Evolutionary conservation across 2,329 filamentous ascomycete genomes (phyloP), one percentile per base, ranked within the genome.

Genomic region (Diaporthe helianthi): DNA sequence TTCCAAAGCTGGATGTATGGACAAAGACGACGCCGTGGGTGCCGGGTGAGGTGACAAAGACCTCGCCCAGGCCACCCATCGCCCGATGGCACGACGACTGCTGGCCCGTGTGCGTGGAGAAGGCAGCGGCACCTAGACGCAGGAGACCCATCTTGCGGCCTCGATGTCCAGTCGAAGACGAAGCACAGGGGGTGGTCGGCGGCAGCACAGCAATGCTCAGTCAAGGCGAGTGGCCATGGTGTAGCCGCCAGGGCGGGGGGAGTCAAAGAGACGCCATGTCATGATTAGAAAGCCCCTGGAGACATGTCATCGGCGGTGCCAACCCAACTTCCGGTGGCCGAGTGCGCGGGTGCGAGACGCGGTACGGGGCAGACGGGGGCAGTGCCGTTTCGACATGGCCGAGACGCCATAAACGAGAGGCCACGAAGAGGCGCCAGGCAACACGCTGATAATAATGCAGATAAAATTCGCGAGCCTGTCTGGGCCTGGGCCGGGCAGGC

Each of bases 371-470:
- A n/a, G n/a, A n/a, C n/a, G n/a, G n/a, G n/a, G n/a, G 73, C 73
- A 69, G 63, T 65, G 69, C 65, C 68, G 74, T 75, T 73, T 75
- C 72, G 73, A 61, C 55, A 33, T 55, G n/a, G 63, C 49, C 46
- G 49, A 64, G 26, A 26, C 46, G 44, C 51, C 46, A 31, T 46
- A 53, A 69, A 71, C 52, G 72, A 74, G 67, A 73, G 71, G 73
- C 67, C 68, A 65, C 53, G 65, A 53, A 26, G 66, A 71, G 69
- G 66, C 71, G 71, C 69, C 52, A 8, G 64, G 36, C 52, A 36
- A 36, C 41, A 12, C 47, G 33, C 10, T 26, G 55, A 49, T 52
- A 41, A 26, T n/a, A 33, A 58, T 53, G 61, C 52, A 55, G 41
- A 31, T 46, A 22, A 31, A 67, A 47, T 19, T 58, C 4, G 41